phyloP scores from a whole-genome alignment of 148 eudicot species.

The Vaccinium darrowii region DNA sequence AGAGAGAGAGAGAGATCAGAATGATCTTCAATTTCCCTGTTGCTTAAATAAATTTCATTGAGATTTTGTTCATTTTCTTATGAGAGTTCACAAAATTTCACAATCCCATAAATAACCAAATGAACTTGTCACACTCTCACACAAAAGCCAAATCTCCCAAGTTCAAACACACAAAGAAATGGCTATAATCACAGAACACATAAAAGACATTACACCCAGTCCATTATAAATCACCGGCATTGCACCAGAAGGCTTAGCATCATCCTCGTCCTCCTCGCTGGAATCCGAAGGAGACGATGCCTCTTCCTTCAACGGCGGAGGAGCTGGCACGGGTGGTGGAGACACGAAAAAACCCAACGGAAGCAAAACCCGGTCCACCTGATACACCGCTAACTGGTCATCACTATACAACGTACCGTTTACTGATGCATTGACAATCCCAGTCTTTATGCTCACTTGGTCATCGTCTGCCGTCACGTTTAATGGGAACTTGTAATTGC shows the following conservation, averaged over 20 bases:
- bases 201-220: not conserved
- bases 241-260: not conserved
- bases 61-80: not conserved
- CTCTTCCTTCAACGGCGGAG: not conserved
- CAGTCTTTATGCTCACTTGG: conserved; percentile 6
- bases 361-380: conserved; percentile 16
- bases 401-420: not conserved
- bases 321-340: not conserved
- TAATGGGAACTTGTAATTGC: not conserved
- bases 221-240: not conserved
- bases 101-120: not conserved
- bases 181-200: conserved; percentile 1
- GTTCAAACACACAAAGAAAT: conserved; percentile 2
- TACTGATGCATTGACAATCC: conserved; percentile 12
- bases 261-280: not conserved
- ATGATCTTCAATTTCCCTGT: not conserved
- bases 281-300: not conserved
- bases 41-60: not conserved
- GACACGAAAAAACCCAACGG: conserved; percentile 7
- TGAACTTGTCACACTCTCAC: not conserved
- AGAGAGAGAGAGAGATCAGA: not conserved
- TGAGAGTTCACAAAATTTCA: not conserved
- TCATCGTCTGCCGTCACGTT: conserved; percentile 4
- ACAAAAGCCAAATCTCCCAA: not conserved
- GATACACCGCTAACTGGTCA: not conserved